Base-by-base conservation (phyloP, 768 basidiomycete species). In the Tulasnella sp. region DNA sequence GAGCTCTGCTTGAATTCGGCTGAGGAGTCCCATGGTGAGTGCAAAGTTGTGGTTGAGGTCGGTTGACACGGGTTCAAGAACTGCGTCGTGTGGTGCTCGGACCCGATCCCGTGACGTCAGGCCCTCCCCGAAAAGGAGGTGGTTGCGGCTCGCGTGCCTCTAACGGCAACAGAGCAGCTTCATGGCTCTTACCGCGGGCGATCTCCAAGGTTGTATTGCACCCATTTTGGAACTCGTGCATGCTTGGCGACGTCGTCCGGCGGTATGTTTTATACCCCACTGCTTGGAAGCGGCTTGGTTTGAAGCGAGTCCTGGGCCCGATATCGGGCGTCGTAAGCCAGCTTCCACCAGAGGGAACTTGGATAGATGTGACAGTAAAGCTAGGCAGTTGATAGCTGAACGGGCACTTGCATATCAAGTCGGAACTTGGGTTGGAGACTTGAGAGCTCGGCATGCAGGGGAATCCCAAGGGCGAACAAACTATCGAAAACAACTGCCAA, bases 21-120 rank as follows among this genome's bases (percentile, higher is more conserved):
- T 58, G 48, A 77, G 56, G 4, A 77, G 76, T 27, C 76, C 76
- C 76, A 77, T 77, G 36, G 52, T 77, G 48, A 52, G 27, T 10
- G 44, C n/a, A 8, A 36, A 74, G 73, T 75, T 36, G 75, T 75
- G 75, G 75, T 75, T 44, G 44, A 75, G 8, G 39, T 75, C 36
- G 9, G 19, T 19, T 46, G 74, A n/a, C 34, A 44, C 34, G 74
- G 24, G 44, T 44, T n/a, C 14, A 14, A 68, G 62, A 10, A 27
- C 24, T 52, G 16, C 10, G 62, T 36, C 31, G 31, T 27, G 62
- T 68, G 62, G 62, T 68, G 62, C 62, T 68, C 12, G 34, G 62
- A 68, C 31, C 62, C 62, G 62, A 68, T 68, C 62, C 62, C 62
- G 62, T 68, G 62, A 68, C 62, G 62, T 68, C 62, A 68, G 62